These are phyloP conservation scores for Tulasnella sp. DNA, from an alignment of 768 basidiomycete species.

Conservation along the genomic window DNA sequence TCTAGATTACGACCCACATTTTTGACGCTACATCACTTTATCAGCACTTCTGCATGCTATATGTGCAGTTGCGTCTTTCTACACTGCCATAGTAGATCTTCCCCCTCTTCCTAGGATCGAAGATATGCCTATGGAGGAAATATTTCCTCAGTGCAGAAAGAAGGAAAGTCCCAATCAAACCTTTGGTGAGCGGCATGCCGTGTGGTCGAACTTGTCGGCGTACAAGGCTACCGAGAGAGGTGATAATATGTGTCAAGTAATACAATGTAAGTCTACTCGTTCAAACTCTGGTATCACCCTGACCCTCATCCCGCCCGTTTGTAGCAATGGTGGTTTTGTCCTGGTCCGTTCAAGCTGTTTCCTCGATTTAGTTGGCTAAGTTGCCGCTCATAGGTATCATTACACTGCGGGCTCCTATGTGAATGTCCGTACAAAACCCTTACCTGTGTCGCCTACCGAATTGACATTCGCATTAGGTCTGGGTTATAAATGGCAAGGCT, in stretches of 20 bases:
- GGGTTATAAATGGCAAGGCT: slow-evolving; percentile 42
- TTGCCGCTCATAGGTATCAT: neutral
- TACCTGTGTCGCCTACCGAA: neutral
- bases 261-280: slow-evolving; percentile 41
- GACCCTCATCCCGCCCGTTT: neutral
- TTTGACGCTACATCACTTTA: neutral
- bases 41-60: slow-evolving; percentile 67
- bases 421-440: neutral
- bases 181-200: slow-evolving; percentile 54
- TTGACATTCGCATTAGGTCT: slow-evolving; percentile 35
- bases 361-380: neutral
- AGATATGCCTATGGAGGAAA: slow-evolving; percentile 24
- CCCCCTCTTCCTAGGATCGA: slow-evolving; percentile 41
- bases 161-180: slow-evolving; percentile 19
- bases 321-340: slow-evolving; percentile 49
- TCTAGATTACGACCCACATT: neutral
- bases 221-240: slow-evolving; percentile 39
- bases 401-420: slow-evolving; percentile 4
- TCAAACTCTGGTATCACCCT: neutral
- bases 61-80: slow-evolving; percentile 65
- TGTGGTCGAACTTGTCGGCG: slow-evolving; percentile 39
- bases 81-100: slow-evolving; percentile 54
- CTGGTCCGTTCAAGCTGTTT: slow-evolving; percentile 32
- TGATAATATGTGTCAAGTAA: slow-evolving; percentile 42
- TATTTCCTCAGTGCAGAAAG: neutral